phyloP scores from a whole-genome alignment of 176 grass and related monocot species.

The Eleusine indica region DNA sequence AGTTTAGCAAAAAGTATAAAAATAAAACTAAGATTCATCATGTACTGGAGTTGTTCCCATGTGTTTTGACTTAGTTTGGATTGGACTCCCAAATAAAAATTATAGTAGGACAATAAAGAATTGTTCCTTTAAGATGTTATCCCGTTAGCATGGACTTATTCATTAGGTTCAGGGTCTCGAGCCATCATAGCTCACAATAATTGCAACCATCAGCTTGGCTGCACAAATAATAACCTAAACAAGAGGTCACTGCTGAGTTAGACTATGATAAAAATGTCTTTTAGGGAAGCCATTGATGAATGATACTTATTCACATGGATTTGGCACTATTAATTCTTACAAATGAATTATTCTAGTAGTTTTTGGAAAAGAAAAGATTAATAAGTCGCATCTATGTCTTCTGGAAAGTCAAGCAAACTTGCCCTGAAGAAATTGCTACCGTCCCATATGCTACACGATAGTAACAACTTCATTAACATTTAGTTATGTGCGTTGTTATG shows the following conservation, averaged over 20 bases:
- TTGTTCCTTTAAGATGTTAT: not conserved
- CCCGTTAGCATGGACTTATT: not conserved
- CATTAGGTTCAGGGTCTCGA: not conserved
- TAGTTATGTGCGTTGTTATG: not conserved
- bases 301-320: not conserved
- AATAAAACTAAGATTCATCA: not conserved
- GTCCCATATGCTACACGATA: conserved; percentile 3
- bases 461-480: not conserved
- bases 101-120: not conserved
- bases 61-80: conserved; percentile 17
- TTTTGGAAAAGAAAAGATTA: not conserved
- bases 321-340: not conserved
- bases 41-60: not conserved
- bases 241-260: not conserved
- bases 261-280: not conserved
- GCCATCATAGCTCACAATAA: not conserved
- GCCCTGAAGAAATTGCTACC: not conserved
- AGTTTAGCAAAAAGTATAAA: not conserved
- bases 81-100: conserved; percentile 8
- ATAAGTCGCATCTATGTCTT: not conserved
- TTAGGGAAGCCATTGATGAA: not conserved
- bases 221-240: not conserved
- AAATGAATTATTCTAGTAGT: conserved; percentile 9
- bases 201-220: not conserved
- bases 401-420: not conserved